Evolutionary conservation across 2,329 filamentous ascomycete species (phyloP).

Genomic region (Chaetomiaceae sp.): DNA sequence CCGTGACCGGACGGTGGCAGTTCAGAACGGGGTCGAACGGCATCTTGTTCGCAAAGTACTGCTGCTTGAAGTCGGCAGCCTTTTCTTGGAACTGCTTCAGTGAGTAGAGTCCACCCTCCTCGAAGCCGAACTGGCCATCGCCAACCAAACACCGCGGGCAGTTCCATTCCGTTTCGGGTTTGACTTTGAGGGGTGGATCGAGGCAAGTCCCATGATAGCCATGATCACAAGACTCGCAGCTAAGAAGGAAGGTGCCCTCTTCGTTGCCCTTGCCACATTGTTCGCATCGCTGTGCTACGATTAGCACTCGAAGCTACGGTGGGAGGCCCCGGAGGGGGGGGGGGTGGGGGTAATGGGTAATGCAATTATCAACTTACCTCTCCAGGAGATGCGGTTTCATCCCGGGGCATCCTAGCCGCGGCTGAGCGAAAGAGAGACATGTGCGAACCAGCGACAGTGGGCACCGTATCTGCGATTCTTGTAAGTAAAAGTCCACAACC

Average conservation of each 20-base stretch:
- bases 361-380: slow-evolving; percentile 35
- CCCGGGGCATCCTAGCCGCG: slow-evolving; percentile 60
- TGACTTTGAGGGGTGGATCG: slow-evolving; percentile 73
- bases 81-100: slow-evolving; percentile 94
- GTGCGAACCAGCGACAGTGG: slow-evolving; percentile 91
- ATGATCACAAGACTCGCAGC: slow-evolving; percentile 89
- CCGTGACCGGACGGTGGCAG: slow-evolving; percentile 74
- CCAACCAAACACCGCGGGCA: slow-evolving; percentile 92
- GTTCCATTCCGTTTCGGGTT: slow-evolving; percentile 89
- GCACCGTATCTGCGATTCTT: slow-evolving; percentile 51
- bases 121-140: slow-evolving; percentile 94
- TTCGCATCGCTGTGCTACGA: slow-evolving; percentile 65
- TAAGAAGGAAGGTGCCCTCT: slow-evolving; percentile 63
- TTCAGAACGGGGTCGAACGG: slow-evolving; percentile 81
- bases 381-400: slow-evolving; percentile 43
- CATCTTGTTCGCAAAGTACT: slow-evolving; percentile 88
- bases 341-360: too few relatives aligned
- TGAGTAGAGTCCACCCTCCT: slow-evolving; percentile 94
- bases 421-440: slow-evolving; percentile 91
- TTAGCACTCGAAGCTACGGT: slow-evolving; percentile 2
- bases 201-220: slow-evolving; percentile 84
- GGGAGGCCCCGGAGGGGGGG: too few relatives aligned
- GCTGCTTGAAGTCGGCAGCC: slow-evolving; percentile 89
- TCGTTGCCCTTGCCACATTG: slow-evolving; percentile 72
- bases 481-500: slow-evolving; percentile 33